Evolutionary conservation across 306 rosid genomes (phyloP).

Genomic region (Acmispon strigosus): DNA sequence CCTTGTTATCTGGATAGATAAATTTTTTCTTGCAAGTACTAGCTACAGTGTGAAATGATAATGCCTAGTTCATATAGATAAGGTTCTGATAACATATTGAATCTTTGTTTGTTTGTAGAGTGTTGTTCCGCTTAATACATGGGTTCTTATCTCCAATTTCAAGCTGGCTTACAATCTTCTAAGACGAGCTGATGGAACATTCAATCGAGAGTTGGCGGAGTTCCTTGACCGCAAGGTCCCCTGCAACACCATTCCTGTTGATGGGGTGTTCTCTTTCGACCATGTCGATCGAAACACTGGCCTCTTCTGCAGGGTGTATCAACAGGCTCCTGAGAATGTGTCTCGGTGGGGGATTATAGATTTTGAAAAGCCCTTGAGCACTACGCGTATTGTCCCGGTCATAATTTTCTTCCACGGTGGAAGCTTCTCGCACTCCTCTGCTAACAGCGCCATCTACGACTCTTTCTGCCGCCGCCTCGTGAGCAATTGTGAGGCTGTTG

Average conservation of each 20-base stretch:
- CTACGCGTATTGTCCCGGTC: conserved; percentile 59
- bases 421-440: conserved; percentile 88
- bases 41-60: not conserved
- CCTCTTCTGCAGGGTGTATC: conserved; percentile 66
- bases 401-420: conserved; percentile 89
- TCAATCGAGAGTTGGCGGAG: conserved; percentile 78
- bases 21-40: not conserved
- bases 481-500: conserved; percentile 57
- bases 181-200: conserved; percentile 85
- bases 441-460: conserved; percentile 84
- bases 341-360: conserved; percentile 41
- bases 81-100: conserved; percentile 10
- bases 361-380: conserved; percentile 62
- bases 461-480: conserved; percentile 81
- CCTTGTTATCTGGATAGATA: not conserved
- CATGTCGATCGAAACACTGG: conserved; percentile 63
- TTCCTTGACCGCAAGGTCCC: conserved; percentile 82
- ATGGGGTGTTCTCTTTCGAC: conserved; percentile 84
- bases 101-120: conserved; percentile 34
- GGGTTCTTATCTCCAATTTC: conserved; percentile 94
- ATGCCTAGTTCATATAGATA: not conserved
- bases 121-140: conserved; percentile 87
- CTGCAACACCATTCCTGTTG: conserved; percentile 61
- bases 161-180: conserved; percentile 83
- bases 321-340: conserved; percentile 40